Evolutionary conservation across 2,329 filamentous ascomycete genomes (phyloP).

Genomic region (Fusarium drepaniforme): DNA sequence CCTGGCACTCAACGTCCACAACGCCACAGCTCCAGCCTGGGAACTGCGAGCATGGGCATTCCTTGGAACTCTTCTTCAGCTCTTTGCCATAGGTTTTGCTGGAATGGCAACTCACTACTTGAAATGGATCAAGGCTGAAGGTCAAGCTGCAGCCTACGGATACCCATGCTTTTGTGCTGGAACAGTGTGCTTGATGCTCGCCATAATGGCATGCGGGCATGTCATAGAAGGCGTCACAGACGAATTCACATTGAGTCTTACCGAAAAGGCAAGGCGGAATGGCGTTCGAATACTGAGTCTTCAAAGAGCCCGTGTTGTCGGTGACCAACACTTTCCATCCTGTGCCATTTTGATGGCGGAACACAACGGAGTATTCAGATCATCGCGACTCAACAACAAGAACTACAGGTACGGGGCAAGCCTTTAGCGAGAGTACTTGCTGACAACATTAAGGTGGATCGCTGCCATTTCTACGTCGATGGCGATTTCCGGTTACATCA

Average conservation of each 20-base stretch:
- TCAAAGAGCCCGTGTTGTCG: background rate
- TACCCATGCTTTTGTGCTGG: constrained; percentile 8
- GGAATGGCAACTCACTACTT: background rate
- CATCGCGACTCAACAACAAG: background rate
- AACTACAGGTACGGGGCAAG: background rate
- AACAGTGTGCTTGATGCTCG: background rate
- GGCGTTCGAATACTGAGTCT: background rate
- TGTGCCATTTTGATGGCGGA: background rate
- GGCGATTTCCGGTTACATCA: background rate
- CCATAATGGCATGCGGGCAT: background rate
- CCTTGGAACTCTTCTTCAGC: background rate
- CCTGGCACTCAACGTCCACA: background rate
- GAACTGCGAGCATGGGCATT: background rate
- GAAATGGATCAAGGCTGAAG: background rate
- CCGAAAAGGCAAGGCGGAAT: fast-evolving
- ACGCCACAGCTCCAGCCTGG: background rate
- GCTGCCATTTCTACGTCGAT: background rate
- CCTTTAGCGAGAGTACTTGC: no score
- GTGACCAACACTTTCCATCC: background rate
- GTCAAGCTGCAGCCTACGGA: background rate
- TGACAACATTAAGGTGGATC: no score
- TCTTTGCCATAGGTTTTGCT: background rate
- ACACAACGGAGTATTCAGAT: background rate
- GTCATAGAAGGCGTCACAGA: background rate
- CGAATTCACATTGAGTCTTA: background rate